Base-by-base conservation (phyloP, 2,329 filamentous ascomycete genomes). In the Clarireedia paspali region DNA sequence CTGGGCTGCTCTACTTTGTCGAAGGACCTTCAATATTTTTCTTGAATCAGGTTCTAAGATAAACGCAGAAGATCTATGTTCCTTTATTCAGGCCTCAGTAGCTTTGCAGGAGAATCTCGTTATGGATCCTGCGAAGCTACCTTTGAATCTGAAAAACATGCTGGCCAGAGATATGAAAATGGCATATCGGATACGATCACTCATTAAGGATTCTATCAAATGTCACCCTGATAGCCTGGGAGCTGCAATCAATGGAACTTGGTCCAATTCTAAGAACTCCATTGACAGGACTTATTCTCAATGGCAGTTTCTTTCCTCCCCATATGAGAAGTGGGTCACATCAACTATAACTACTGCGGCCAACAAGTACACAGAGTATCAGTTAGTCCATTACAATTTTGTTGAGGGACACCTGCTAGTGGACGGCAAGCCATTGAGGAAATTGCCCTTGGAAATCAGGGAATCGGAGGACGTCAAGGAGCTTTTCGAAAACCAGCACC, bases 1-100 rank as follows among this genome's bases (percentile, higher is more conserved):
- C 0, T 77, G 75, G 68, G 76, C 82, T 0, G 76, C 83, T 0
- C 59, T 87, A 0, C 69, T 87, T 0, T 85, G 82, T 50, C 70
- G 74, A 24, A 69, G 73, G 2, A 80, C 77, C 0, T 77, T 77
- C 54, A 64, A 58, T 2, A 30, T 64, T 2, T 57, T 59, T 50
- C 3, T 57, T 12, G 55, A 61, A 0, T 12, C 27, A 6, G 27
- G 24, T n/a, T n/a, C 2, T 2, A 3, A 14, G 6, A 17, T 61
- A 2, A 38, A 57, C 27, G 2, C 55, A 7, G 39, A 47, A 14
- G 58, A 65, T 7, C 58, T 72, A 23, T 36, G 47, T 2, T 56
- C 14, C 26, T 75, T 74, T 48, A 61, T 77, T 36, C 63, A 70
- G 48, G 68, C 69, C 5, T 75, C 75, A 0, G 68, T 78, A 0